phyloP scores from a whole-genome alignment of 768 basidiomycete genomes.

The Trametes maxima region DNA sequence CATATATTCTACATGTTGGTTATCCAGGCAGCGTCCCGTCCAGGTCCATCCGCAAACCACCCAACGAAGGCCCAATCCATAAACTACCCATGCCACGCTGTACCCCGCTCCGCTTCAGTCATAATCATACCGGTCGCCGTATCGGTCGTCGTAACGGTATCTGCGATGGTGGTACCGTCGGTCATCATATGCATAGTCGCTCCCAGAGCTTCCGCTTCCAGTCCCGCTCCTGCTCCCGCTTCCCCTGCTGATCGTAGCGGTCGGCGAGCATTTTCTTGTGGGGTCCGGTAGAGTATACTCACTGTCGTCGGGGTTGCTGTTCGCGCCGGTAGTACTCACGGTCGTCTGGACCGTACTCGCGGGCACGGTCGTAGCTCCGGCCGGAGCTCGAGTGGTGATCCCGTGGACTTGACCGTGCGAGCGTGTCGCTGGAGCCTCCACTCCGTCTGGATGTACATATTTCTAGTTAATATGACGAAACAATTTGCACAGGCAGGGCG shows the following conservation, averaged over 20 bases:
- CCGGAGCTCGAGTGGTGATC: constrained; percentile 14
- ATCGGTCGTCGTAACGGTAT: constrained; percentile 5
- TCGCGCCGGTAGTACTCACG: constrained; percentile 14
- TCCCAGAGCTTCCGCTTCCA: constrained; percentile 4
- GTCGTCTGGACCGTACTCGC: constrained; percentile 12
- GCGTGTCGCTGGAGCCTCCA: constrained; percentile 19
- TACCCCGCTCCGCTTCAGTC: background rate
- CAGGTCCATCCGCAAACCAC: constrained; percentile 3
- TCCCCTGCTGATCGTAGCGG: constrained; percentile 5
- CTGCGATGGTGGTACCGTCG: constrained; percentile 2
- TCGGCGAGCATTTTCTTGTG: background rate
- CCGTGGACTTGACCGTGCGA: constrained; percentile 14
- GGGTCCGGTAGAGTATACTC: background rate
- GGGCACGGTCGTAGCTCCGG: constrained; percentile 5
- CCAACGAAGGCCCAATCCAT: background rate
- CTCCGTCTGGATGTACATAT: background rate
- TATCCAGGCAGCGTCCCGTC: background rate
- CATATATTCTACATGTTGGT: background rate
- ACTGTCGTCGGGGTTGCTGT: constrained; percentile 13
- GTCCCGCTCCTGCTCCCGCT: background rate
- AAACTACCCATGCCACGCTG: background rate
- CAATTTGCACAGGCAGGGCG: no score
- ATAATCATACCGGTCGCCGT: constrained; percentile 8
- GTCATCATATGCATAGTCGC: background rate
- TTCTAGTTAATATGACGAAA: background rate